These are phyloP conservation scores for Aspergillus indologenus DNA, from an alignment of 495 filamentous ascomycete species.

Conservation along the genomic window DNA sequence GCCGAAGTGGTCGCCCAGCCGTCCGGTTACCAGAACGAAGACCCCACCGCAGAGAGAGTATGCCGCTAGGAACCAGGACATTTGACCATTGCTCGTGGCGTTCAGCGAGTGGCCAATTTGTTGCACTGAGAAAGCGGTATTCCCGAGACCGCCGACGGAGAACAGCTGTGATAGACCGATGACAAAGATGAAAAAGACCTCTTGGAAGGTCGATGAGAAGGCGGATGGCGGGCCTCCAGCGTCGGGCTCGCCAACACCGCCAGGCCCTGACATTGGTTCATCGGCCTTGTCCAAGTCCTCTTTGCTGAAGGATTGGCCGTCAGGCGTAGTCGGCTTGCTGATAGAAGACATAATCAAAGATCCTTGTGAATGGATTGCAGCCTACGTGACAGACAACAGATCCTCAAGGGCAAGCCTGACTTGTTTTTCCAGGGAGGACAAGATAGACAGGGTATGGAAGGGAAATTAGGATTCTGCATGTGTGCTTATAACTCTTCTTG, in stretches of 20 bases:
- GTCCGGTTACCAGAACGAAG: slow-evolving; percentile 56
- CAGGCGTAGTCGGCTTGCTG: too few species aligned
- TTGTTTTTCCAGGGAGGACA: too few species aligned
- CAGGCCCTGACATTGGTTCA: not conserved
- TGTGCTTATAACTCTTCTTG: too few species aligned
- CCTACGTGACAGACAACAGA: too few species aligned
- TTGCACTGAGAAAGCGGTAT: slow-evolving; percentile 22
- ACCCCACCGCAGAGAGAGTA: slow-evolving; percentile 56
- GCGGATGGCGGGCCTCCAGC: not conserved
- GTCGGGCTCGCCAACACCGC: not conserved
- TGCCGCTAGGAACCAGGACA: slow-evolving; percentile 51
- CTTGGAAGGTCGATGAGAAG: slow-evolving; percentile 17
- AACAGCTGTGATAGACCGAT: slow-evolving; percentile 30
- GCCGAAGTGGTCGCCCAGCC: slow-evolving; percentile 54
- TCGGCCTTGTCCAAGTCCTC: not conserved
- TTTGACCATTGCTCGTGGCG: slow-evolving; percentile 21
- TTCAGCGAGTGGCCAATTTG: slow-evolving; percentile 21
- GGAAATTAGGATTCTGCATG: too few species aligned
- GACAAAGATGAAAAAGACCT: slow-evolving; percentile 24
- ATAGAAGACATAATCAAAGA: too few species aligned
- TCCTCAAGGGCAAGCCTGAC: too few species aligned
- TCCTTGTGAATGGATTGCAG: too few species aligned
- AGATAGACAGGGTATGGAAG: too few species aligned
- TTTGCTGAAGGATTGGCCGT: not conserved
- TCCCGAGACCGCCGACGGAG: slow-evolving; percentile 24